Base-by-base conservation (phyloP, 2,329 filamentous ascomycete genomes). In the Paecilomyces niveus region DNA sequence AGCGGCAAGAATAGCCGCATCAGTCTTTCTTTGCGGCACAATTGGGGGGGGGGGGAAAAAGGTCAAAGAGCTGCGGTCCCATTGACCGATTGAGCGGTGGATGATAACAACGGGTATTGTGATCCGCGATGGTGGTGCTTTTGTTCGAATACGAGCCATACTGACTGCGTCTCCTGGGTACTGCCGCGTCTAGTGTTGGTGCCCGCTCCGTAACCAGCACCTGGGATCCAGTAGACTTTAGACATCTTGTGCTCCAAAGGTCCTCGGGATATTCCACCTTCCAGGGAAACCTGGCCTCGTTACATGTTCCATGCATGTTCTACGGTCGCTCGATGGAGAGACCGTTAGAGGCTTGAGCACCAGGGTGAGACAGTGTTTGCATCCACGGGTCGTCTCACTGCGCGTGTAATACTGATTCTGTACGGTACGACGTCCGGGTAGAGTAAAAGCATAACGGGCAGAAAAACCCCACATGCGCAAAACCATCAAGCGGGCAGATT, bases 391-490 rank as follows among this genome's bases (percentile, higher is more conserved):
- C 35, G 35, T 39, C 22, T 22, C 22, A 22, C 22, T 22, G 22
- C 22, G 22, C 3, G 22, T 22, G 22, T 22, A 22, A 22, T 22
- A 22, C 1, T 22, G 22, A n/a, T n/a, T 39, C 35, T 45, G n/a
- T 45, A 18, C 39, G 18, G 35, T 18, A 45, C 18, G 15, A 33
- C 32, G 32, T 33, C 8, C 11, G 32, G 2, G 11, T 33, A 15
- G 13, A 11, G 32, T 33, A 11, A 10, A 85, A 49, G 76, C 78
- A 64, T 83, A 80, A 4, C 81, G 82, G 1, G 70, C 73, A 8
- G 84, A 76, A 9, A 11, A 26, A 52, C 50, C 10, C 50, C 50
- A 52, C 49, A 51, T 9, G 18, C 49, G n/a, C 49, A 51, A 26
- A n/a, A 51, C 49, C 21, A 18, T 18, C 50, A 52, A 52, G 50